phyloP scores from a whole-genome alignment of 1,139 yeast species.

The Saccharomyces hybrid region DNA sequence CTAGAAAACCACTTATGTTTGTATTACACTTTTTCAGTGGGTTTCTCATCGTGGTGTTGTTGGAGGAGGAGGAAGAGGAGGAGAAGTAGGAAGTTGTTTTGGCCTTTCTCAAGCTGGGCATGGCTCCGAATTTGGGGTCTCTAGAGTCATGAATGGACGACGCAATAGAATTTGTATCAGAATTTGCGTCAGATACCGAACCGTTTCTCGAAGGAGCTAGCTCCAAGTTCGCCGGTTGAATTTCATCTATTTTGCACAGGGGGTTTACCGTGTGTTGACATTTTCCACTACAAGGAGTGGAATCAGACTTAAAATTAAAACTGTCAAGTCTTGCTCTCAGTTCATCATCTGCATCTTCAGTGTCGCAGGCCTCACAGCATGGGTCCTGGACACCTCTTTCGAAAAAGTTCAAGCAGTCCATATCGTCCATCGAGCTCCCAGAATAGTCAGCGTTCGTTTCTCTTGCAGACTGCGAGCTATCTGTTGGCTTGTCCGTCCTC shows the following conservation, averaged over 20 bases:
- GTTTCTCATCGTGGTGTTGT: background rate
- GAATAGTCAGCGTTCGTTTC: background rate
- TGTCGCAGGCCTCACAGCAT: background rate
- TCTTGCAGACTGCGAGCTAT: background rate
- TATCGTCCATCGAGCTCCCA: background rate
- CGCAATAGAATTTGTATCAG: background rate
- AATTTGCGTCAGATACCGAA: background rate
- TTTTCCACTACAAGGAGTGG: background rate
- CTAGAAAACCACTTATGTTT: background rate
- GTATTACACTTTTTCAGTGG: background rate
- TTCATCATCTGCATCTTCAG: background rate
- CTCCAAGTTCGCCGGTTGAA: background rate
- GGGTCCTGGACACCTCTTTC: constrained; percentile 6
- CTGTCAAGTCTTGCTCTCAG: background rate
- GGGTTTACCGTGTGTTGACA: background rate
- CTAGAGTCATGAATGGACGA: background rate
- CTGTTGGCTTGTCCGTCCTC: background rate
- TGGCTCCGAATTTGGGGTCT: background rate
- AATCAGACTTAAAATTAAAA: background rate
- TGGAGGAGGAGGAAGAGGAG: background rate
- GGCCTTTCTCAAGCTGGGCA: background rate
- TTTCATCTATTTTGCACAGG: background rate
- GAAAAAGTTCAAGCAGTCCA: background rate
- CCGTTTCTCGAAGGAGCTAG: background rate
- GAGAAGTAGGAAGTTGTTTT: background rate